A percentile compares a stretch with the other conserved stretches of the same genome.
Conservation (phyloP, 768 basidiomycete genomes). For the Mycena indigotica region DNA sequence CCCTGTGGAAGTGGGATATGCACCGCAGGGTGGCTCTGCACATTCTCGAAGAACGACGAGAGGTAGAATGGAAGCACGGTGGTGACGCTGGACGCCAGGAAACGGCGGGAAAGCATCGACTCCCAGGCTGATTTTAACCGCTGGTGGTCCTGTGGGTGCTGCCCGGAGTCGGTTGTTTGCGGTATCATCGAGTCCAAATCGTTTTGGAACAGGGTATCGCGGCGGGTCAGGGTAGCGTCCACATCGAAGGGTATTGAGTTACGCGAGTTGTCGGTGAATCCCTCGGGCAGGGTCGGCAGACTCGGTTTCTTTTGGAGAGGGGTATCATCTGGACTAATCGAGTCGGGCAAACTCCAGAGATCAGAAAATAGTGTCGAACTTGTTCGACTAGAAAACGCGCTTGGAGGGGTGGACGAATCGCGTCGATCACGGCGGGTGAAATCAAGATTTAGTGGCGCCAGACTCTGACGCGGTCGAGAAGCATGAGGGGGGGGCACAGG, state of each 20-base stretch:
- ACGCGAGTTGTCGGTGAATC: constrained; percentile 16
- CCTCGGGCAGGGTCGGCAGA: constrained; percentile 29
- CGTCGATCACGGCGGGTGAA: constrained; percentile 21
- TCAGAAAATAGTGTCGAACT: constrained; percentile 30
- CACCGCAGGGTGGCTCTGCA: constrained; percentile 42
- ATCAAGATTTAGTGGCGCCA: constrained; percentile 24
- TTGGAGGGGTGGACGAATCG: constrained; percentile 23
- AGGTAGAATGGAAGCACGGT: constrained; percentile 71
- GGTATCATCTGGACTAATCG: constrained; percentile 21
- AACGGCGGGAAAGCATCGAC: constrained; percentile 61
- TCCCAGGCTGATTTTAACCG: constrained; percentile 67
- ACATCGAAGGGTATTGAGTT: constrained; percentile 18
- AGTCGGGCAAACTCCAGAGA: constrained; percentile 22
- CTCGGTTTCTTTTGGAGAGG: constrained; percentile 25
- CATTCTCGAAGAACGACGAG: constrained; percentile 54
- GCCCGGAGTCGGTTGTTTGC: background rate
- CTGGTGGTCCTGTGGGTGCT: constrained; percentile 62
- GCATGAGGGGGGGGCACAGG: constrained; percentile 42
- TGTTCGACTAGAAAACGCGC: constrained; percentile 25
- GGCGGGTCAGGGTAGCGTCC: constrained; percentile 17
- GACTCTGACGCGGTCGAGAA: constrained; percentile 18
- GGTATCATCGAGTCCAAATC: constrained; percentile 14
- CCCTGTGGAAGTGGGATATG: constrained; percentile 16
- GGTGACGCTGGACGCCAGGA: constrained; percentile 55
- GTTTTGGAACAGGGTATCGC: constrained; percentile 16